Evolutionary conservation across 495 filamentous ascomycete genomes (phyloP), one percentile per base, ranked within the genome.

Genomic region (Lentithecium fluviatile): DNA sequence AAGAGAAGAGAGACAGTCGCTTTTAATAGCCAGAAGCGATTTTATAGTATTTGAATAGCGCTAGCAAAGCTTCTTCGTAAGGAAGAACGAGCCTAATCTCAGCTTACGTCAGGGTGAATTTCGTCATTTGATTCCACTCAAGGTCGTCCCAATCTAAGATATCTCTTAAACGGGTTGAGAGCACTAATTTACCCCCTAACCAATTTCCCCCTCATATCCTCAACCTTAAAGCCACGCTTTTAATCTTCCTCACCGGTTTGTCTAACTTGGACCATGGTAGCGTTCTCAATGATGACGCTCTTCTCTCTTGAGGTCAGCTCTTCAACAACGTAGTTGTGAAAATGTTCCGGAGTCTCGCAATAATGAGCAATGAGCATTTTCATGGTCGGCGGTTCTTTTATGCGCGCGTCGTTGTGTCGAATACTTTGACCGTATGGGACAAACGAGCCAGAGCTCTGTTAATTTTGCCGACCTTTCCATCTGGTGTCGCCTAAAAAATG

Each of bases 341-440:
- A 65, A 15, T 56, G 36, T 15, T 45, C 57, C 13, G 67, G 55
- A 47, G 45, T 34, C 10, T n/a, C 17, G 46, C 65, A 50, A 53
- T 85, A 82, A 69, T 75, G 82, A 2, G 73, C 72, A 0, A 67
- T 53, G 0, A 82, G 71, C 23, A 74, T 79, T 67, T 84, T 82
- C 80, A 85, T 81, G 55, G 79, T 73, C 0, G 52, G 32, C 13
- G 70, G 48, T n/a, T 38, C 24, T 17, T 63, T 65, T 62, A 85
- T 85, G 52, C 83, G 80, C 59, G 80, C 84, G 2, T 54, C 49
- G 5, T 69, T 65, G 1, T 75, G 69, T 79, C 76, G 69, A 85
- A 80, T 48, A 85, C 66, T 2, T 80, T 57, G 7, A 73, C 68
- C 0, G 72, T 75, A 55, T 79, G 73, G 4, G 72, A 62, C 21